Evolutionary conservation across 495 filamentous ascomycete genomes (phyloP), one percentile per base, ranked within the genome.

Genomic region (Penicillium arizonense): DNA sequence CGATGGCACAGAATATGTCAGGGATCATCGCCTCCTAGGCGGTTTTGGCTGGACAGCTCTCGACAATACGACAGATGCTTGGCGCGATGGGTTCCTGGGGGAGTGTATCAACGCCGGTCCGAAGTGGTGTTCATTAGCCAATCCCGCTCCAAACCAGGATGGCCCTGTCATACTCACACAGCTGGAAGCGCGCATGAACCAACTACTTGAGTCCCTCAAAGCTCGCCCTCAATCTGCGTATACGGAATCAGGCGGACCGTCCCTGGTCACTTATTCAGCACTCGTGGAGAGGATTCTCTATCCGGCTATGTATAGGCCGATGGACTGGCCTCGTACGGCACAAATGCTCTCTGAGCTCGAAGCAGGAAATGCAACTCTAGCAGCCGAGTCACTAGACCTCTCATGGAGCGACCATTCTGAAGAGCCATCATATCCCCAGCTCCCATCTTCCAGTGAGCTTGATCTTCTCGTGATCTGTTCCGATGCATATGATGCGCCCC

Each of bases 41-140:
- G 58, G 58, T 4, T 57, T 57, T 44, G 53, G 58, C 8, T 61
- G 58, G 58, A 57, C 58, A 1, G 28, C 53, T 46, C 53, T 61
- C 18, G 58, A 61, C 12, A 61, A 61, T 40, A 30, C 53, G 1
- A 61, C 58, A 2, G 53, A 57, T 51, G 49, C 50, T 2, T 61
- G 58, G 58, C 44, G 37, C 13, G 53, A 61, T 24, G 58, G 58
- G 10, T 61, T 57, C 12, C 36, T 61, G 21, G 58, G 53, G 8
- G 58, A 61, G 23, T 61, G 53, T 47, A 34, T 61, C 45, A 50
- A 30, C 10, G 49, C 58, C 23, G 58, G 58, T 20, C 58, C 58
- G 11, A 21, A 57, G 14, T 39, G 13, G 24, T 61, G 58, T 10
- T 53, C 58, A 21, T 26, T 61, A 14, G 58, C 58, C 30, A 51